Conservation (phyloP, 805 yeast species). For the Ogataea thermomethanolica region DNA sequence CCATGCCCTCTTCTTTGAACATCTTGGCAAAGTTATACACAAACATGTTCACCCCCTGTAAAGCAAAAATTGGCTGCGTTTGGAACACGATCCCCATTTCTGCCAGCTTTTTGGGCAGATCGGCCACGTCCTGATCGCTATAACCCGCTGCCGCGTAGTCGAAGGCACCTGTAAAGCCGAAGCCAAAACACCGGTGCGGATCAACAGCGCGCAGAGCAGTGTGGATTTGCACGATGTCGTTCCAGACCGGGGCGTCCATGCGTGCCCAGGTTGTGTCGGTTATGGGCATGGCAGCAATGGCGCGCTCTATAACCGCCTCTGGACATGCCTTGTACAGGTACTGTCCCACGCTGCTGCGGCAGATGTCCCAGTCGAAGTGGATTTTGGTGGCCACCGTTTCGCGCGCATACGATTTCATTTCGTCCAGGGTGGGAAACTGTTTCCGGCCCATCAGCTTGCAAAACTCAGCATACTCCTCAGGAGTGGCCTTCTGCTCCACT, state of each 20-base stretch:
- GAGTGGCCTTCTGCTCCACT: constrained; percentile 33
- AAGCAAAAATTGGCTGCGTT: constrained; percentile 48
- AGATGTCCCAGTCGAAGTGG: constrained; percentile 56
- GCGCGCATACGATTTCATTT: constrained; percentile 16
- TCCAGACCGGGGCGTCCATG: constrained; percentile 54
- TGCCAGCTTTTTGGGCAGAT: constrained; percentile 52
- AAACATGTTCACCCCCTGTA: constrained; percentile 56
- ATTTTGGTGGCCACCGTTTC: constrained; percentile 33
- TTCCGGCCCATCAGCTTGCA: constrained; percentile 5
- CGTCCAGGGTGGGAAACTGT: constrained; percentile 22
- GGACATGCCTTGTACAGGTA: constrained; percentile 47
- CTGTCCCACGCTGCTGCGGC: constrained; percentile 57
- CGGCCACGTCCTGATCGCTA: constrained; percentile 40
- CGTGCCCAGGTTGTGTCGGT: constrained; percentile 62
- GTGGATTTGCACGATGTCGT: constrained; percentile 48
- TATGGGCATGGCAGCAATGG: constrained; percentile 52
- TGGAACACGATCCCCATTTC: constrained; percentile 51
- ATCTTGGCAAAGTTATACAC: constrained; percentile 48
- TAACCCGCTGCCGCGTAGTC: constrained; percentile 61
- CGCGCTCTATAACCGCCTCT: constrained; percentile 52
- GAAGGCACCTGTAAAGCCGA: constrained; percentile 58
- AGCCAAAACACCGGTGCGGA: constrained; percentile 56
- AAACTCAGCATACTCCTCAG: constrained; percentile 15
- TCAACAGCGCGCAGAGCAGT: constrained; percentile 40
- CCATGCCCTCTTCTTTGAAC: constrained; percentile 54